Evolutionary conservation across 495 filamentous ascomycete genomes (phyloP).

Genomic region (Chaetomidium leptoderma): DNA sequence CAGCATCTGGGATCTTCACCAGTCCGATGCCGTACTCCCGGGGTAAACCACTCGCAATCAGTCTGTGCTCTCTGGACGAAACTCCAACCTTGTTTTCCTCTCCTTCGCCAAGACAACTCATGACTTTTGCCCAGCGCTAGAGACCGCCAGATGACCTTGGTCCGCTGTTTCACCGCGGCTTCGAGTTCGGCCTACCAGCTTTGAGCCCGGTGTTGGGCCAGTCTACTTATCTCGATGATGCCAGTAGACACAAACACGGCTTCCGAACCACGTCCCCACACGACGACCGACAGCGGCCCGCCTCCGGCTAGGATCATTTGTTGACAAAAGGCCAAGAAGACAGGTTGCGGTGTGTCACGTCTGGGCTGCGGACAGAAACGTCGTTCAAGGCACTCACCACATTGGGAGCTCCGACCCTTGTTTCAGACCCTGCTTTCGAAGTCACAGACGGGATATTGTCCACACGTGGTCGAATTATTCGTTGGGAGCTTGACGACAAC

Average conservation of each 20-base stretch:
- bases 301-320: not conserved
- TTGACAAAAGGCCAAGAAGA: not conserved
- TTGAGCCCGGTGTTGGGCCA: not conserved
- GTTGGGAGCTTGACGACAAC: slow-evolving; percentile 8
- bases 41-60: not conserved
- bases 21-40: not conserved
- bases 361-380: not conserved
- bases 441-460: not conserved
- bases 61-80: not conserved
- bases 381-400: not conserved
- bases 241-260: not conserved
- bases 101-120: not conserved
- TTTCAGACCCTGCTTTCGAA: not conserved
- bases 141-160: slow-evolving; percentile 14
- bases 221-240: not conserved
- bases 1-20: not conserved
- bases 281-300: not conserved
- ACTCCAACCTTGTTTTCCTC: not conserved
- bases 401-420: not conserved
- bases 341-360: slow-evolving; percentile 8
- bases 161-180: slow-evolving; percentile 20
- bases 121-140: not conserved
- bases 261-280: not conserved
- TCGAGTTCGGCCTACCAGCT: slow-evolving; percentile 1
- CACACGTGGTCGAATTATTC: slow-evolving; percentile 16